Base-by-base conservation (phyloP, 441 rosid species). In the Caryocar brasiliense region DNA sequence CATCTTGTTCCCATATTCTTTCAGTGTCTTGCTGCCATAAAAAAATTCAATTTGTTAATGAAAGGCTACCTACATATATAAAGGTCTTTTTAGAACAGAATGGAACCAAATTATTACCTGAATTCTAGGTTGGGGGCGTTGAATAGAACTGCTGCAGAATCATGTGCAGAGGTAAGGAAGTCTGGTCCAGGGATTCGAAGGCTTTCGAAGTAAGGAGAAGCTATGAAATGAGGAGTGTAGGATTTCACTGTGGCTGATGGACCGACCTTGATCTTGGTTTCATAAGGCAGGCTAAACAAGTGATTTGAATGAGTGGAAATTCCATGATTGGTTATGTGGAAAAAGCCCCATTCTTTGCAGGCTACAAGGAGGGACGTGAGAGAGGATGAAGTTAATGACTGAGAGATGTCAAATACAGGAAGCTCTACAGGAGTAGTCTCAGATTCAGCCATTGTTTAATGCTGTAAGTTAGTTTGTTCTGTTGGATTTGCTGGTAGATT, bases 141-240 rank as follows among this genome's bases (percentile, higher is more conserved):
- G 46, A 58, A 54, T 46, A 75, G 69, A 45, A 30, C 70, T 45
- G 62, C 63, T 5, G 62, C 45, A 10, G 90, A 70, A 3, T 41
- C 42, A 30, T 66, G 66, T 3, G 83, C 90, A 43, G 86, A 82
- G 28, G 65, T 32, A 8, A 54, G 45, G 57, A 77, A 82, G 48
- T 82, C 73, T 0, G 85, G 80, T 17, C 83, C 85, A 8, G 79
- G 72, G 26, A 79, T 80, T 24, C 75, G 79, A 18, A 82, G 59
- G 40, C 86, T 77, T 50, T 75, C 83, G 6, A 77, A 82, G 68
- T 64, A 82, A 34, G 86, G 83, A 37, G 90, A 82, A 2, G 90
- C 90, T 5, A 77, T 79, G 72, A 75, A 82, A 65, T 44, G 77
- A 0, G 83, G 85, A 39, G 82, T 83, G 66, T 74, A 83, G 20